Conservation (phyloP, 148 eudicot genomes). For the Chenopodium berlandieri region DNA sequence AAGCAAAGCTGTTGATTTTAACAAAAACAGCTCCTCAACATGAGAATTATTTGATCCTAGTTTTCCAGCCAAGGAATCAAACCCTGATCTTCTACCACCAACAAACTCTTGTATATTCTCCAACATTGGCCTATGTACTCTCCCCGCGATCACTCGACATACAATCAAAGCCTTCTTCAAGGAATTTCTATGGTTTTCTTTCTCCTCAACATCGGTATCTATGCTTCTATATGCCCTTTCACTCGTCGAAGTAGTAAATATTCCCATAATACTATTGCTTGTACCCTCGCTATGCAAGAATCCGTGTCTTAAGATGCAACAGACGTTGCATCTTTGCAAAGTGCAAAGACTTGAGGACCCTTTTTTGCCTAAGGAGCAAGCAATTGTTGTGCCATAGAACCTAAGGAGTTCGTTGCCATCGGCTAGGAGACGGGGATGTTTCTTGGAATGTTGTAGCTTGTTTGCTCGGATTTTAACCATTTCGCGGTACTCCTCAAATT, state of each 20-base stretch:
- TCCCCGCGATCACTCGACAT: slow-evolving; percentile 76
- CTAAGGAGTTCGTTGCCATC: slow-evolving; percentile 81
- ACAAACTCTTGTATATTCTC: slow-evolving; percentile 42
- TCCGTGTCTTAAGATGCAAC: slow-evolving; percentile 53
- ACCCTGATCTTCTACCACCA: slow-evolving; percentile 41
- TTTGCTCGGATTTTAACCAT: slow-evolving; percentile 57
- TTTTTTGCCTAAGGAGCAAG: slow-evolving; percentile 56
- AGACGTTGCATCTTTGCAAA: slow-evolving; percentile 43
- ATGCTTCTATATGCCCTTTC: slow-evolving; percentile 45
- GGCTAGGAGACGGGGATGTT: slow-evolving; percentile 72
- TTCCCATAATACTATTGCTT: slow-evolving; percentile 37
- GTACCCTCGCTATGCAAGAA: slow-evolving; percentile 32
- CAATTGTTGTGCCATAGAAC: slow-evolving; percentile 58
- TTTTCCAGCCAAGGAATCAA: slow-evolving; percentile 69
- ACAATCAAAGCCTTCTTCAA: slow-evolving; percentile 54
- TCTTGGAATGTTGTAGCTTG: slow-evolving; percentile 38
- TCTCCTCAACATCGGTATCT: slow-evolving; percentile 15
- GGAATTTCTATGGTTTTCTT: neutral
- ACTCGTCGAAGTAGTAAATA: slow-evolving; percentile 64
- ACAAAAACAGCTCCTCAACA: slow-evolving; percentile 61
- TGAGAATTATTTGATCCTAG: slow-evolving; percentile 40
- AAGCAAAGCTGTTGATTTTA: slow-evolving; percentile 55
- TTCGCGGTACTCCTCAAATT: slow-evolving; percentile 73
- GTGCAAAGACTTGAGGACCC: slow-evolving; percentile 55
- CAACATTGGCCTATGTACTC: slow-evolving; percentile 57